Evolutionary conservation across 202 grass and related monocot genomes (phyloP), one percentile per base, ranked within the genome.

Genomic region (Bolboschoenoplectus hybrid): DNA sequence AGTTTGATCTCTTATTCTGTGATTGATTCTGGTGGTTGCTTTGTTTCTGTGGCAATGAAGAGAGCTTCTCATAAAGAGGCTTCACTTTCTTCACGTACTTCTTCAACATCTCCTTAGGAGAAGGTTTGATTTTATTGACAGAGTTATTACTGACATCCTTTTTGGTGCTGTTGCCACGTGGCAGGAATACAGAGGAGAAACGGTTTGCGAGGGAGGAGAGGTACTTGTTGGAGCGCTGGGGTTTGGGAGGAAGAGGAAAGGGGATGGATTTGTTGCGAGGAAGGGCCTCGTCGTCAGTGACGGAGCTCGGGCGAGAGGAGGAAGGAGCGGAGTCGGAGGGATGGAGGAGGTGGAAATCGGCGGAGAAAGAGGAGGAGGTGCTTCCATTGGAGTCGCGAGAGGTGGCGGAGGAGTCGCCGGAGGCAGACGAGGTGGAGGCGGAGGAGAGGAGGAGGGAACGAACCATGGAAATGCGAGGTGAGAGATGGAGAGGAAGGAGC

Each of bases 11-110:
- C 89, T 92, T 26, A 26, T 26, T 97, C 63, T 91, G 92, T 10
- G 80, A 82, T 3, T 85, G 91, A 55, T 10, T 87, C 81, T 78
- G 79, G 44, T 34, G 45, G 51, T 67, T 89, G 87, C 2, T 87
- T 67, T 93, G 88, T 68, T 89, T 94, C 87, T 92, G 94, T 69
- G 92, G 93, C 71, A 93, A 87, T 67, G 89, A 88, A 5, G 95
- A 95, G 71, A 98, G 88, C 82, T 96, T 98, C 85, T 98, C 93
- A 68, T 98, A 98, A 36, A 98, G 69, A 1, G 97, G 97, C 85
- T 94, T 98, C 80, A 98, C 97, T 63, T 98, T 98, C 86, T 94
- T 98, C 60, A 94, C 91, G 66, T 94, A 98, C 91, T 94, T 98
- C 86, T 94, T 98, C 89, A 96, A 91, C 64, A 96, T 89, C 87